These are phyloP conservation scores for Penicillium sp. DNA, from an alignment of 2,329 filamentous ascomycete genomes.

Conservation along the genomic window DNA sequence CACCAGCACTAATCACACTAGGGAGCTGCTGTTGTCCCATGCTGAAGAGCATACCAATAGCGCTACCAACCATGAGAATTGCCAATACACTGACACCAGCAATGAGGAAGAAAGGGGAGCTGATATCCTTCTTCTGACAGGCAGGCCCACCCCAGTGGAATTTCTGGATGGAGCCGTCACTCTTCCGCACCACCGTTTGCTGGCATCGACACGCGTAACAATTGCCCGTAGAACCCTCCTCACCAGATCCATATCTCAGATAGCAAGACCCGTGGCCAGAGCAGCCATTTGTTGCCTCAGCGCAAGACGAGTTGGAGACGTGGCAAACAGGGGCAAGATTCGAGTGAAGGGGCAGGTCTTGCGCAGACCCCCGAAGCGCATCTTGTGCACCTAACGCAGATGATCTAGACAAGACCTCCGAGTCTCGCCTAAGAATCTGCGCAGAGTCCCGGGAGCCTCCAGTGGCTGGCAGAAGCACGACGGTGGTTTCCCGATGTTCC, in stretches of 20 bases:
- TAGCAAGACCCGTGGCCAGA: conserved; percentile 76
- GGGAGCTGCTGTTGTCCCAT: conserved; percentile 87
- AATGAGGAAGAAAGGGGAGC: conserved; percentile 84
- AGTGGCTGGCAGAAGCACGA: conserved; percentile 52
- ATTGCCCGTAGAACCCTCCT: conserved; percentile 39
- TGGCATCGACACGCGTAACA: conserved; percentile 82
- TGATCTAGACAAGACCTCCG: not conserved
- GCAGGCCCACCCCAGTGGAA: conserved; percentile 78
- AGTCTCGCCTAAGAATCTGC: conserved; percentile 1
- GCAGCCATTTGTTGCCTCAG: conserved; percentile 70
- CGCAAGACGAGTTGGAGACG: conserved; percentile 65
- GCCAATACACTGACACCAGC: conserved; percentile 70
- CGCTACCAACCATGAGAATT: conserved; percentile 65
- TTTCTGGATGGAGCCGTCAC: conserved; percentile 55
- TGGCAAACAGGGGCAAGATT: conserved; percentile 73
- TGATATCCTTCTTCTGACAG: conserved; percentile 90
- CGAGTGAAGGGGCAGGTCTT: conserved; percentile 31
- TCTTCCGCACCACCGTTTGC: conserved; percentile 51
- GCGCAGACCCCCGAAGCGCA: conserved; percentile 17
- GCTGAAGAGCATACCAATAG: conserved; percentile 73
- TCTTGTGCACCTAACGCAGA: conserved; percentile 1
- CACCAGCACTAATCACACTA: conserved; percentile 92
- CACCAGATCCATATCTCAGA: conserved; percentile 58
- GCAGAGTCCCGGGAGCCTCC: not conserved
- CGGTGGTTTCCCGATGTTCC: conserved; percentile 52